These are phyloP conservation scores for Xerocomus amazonicus DNA, from an alignment of 1,284 basidiomycete species.

Conservation along the genomic window DNA sequence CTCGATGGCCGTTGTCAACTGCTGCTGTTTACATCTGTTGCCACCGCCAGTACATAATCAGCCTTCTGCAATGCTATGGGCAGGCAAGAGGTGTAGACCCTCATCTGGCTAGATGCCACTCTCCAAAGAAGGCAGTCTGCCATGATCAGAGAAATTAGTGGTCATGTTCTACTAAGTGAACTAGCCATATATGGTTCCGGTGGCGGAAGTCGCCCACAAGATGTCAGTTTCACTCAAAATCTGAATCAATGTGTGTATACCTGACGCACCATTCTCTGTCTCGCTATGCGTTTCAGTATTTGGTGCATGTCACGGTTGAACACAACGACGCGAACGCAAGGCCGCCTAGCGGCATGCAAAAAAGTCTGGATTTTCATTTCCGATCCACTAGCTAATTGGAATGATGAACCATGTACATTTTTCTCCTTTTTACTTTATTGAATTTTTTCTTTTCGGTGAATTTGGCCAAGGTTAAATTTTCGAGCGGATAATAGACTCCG, in stretches of 20 bases:
- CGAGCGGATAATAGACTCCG: neutral
- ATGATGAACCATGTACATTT: neutral
- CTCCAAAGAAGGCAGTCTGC: too few species aligned
- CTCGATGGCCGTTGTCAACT: too few species aligned
- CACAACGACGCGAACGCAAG: neutral
- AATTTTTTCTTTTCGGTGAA: neutral
- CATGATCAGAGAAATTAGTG: neutral
- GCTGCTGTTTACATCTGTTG: too few species aligned
- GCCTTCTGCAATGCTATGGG: too few species aligned
- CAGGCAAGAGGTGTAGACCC: too few species aligned
- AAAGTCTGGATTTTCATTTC: neutral
- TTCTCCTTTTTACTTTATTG: neutral
- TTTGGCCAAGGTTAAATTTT: neutral
- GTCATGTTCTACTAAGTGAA: neutral
- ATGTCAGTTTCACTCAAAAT: neutral
- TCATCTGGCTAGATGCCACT: too few species aligned
- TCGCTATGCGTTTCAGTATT: neutral
- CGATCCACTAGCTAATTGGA: neutral
- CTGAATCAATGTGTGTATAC: neutral
- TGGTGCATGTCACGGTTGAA: neutral
- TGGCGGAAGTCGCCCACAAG: neutral
- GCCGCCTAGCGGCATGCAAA: neutral
- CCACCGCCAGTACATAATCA: too few species aligned
- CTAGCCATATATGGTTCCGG: neutral
- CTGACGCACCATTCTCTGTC: neutral